Conservation (phyloP, 805 yeast genomes). For the Ogataea allantospora region DNA sequence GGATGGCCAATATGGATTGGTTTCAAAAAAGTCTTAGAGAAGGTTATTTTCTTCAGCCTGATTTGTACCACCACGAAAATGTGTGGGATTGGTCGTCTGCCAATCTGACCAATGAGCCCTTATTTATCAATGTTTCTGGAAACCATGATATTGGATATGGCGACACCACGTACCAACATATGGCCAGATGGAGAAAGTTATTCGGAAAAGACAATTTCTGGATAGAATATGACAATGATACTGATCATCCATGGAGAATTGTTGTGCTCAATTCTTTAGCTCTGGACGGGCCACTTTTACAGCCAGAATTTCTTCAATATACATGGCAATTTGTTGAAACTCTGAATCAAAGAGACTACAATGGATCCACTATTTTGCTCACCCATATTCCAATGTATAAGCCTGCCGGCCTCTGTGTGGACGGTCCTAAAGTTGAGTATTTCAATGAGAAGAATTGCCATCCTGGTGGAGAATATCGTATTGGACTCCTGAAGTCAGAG, state of each 20-base stretch:
- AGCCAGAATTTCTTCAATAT: conserved; percentile 61
- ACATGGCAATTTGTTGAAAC: conserved; percentile 74
- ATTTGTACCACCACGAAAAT: conserved; percentile 51
- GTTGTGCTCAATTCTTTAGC: conserved; percentile 84
- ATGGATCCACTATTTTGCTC: conserved; percentile 77
- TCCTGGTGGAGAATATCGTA: conserved; percentile 58
- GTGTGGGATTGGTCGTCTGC: conserved; percentile 62
- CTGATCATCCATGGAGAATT: conserved; percentile 76
- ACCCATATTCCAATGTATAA: conserved; percentile 92
- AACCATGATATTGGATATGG: conserved; percentile 98
- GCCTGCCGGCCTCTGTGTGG: conserved; percentile 76
- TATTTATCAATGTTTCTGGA: conserved; percentile 84
- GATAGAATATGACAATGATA: conserved; percentile 62
- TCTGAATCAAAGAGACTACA: conserved; percentile 52
- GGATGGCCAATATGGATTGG: conserved; percentile 44
- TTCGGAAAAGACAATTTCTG: conserved; percentile 88
- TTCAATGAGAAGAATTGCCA: conserved; percentile 52
- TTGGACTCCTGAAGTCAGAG: conserved; percentile 74
- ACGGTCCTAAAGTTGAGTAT: conserved; percentile 73
- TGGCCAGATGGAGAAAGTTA: conserved; percentile 67
- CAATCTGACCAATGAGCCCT: conserved; percentile 48
- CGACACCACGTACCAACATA: conserved; percentile 89
- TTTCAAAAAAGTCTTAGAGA: conserved; percentile 30
- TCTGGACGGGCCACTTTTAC: conserved; percentile 87
- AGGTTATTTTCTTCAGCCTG: conserved; percentile 31